phyloP scores from a whole-genome alignment of 257 asterid species.

The Petunia secreta region DNA sequence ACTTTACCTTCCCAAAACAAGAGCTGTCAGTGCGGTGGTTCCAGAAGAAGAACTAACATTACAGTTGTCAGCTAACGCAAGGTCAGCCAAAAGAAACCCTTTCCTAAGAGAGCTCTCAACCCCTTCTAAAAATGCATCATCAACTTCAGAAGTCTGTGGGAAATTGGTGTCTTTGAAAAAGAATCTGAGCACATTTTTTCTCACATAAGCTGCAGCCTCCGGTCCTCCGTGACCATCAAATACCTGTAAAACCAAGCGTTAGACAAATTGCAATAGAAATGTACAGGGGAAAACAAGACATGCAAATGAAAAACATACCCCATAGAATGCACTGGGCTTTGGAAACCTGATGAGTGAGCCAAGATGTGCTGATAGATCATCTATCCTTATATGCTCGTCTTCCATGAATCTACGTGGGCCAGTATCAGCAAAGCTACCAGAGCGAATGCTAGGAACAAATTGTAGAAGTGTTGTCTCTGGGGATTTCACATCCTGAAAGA shows the following conservation, averaged over 20 bases:
- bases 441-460: constrained; percentile 63
- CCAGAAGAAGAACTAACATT: constrained; percentile 66
- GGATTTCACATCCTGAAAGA: constrained; percentile 54
- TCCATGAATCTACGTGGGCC: constrained; percentile 83
- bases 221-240: constrained; percentile 96
- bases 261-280: background rate
- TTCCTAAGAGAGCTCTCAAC: constrained; percentile 45
- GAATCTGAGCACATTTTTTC: constrained; percentile 56
- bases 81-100: constrained; percentile 68
- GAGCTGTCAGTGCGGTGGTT: constrained; percentile 72
- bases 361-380: constrained; percentile 62
- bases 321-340: constrained; percentile 75
- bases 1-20: constrained; percentile 62
- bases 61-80: constrained; percentile 63
- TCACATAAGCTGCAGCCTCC: constrained; percentile 82
- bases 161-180: constrained; percentile 64
- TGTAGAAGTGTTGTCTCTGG: constrained; percentile 41
- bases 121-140: constrained; percentile 45
- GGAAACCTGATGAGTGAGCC: constrained; percentile 63
- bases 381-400: constrained; percentile 83
- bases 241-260: constrained; percentile 37
- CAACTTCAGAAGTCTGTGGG: constrained; percentile 48
- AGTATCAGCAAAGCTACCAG: constrained; percentile 77
- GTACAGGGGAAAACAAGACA: background rate
- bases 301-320: constrained; percentile 42